Conservation (phyloP, 345 rosid species). For the Excoecaria cochinchinensis region DNA sequence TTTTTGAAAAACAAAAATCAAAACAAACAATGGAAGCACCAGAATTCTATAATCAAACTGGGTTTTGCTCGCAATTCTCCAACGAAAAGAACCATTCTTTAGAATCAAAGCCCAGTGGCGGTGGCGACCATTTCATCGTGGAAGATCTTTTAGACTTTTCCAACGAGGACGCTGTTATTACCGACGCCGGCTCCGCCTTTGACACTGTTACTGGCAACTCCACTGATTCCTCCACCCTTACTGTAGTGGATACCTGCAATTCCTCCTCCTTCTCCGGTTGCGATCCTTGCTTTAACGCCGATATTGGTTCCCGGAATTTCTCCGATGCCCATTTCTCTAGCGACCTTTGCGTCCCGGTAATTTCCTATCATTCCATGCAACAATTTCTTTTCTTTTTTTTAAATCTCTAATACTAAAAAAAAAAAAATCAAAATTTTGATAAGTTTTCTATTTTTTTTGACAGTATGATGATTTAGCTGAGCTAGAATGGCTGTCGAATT, state of each 20-base stretch:
- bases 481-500: constrained; percentile 94
- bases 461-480: constrained; percentile 94
- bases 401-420: no score
- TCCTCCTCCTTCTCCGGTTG: constrained; percentile 47
- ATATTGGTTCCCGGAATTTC: constrained; percentile 35
- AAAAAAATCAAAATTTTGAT: no score
- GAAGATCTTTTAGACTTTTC: constrained; percentile 92
- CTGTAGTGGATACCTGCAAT: constrained; percentile 62
- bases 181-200: constrained; percentile 25
- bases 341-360: constrained; percentile 93
- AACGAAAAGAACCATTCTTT: constrained; percentile 38
- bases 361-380: neutral
- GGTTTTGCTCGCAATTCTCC: constrained; percentile 33
- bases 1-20: no score
- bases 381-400: neutral
- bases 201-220: constrained; percentile 40
- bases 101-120: constrained; percentile 28
- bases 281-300: constrained; percentile 38
- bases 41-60: constrained; percentile 21
- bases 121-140: constrained; percentile 68
- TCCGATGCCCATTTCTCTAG: constrained; percentile 50
- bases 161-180: constrained; percentile 57
- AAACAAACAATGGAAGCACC: constrained; percentile 31
- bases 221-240: constrained; percentile 53
- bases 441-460: neutral